Conservation (phyloP, 192 early-diverging fungal genomes). For the Podila verticillata region DNA sequence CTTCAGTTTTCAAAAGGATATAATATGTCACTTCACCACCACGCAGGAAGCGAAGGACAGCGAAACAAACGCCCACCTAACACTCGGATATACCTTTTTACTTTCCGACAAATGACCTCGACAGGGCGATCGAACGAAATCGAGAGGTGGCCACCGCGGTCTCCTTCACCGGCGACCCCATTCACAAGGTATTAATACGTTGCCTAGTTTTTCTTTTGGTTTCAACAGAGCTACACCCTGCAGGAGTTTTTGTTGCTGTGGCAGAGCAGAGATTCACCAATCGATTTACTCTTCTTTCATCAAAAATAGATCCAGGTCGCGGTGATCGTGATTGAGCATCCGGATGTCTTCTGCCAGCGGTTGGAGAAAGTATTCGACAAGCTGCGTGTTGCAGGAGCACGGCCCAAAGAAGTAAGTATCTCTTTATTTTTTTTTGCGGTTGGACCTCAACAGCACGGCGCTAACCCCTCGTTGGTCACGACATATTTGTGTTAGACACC, state of each 20-base stretch:
- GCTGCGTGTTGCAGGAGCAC: slow-evolving; percentile 22
- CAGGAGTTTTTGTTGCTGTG: neutral
- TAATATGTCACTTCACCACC: no score
- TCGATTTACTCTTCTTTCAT: neutral
- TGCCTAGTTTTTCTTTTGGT: neutral
- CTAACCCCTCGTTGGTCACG: no score
- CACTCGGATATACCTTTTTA: no score
- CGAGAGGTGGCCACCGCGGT: slow-evolving; percentile 45
- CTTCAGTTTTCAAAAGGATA: no score
- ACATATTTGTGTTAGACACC: slow-evolving; percentile 50
- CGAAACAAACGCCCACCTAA: neutral
- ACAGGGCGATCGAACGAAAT: slow-evolving; percentile 47
- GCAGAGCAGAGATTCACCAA: neutral
- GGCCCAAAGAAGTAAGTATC: slow-evolving; percentile 41
- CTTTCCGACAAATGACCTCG: neutral
- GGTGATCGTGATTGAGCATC: slow-evolving; percentile 32
- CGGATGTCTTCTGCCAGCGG: slow-evolving; percentile 30
- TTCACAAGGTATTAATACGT: slow-evolving; percentile 20
- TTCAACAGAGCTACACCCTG: neutral
- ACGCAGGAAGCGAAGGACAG: neutral
- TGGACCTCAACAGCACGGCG: no score
- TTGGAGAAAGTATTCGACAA: slow-evolving; percentile 42
- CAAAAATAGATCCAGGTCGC: slow-evolving; percentile 17
- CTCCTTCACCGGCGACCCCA: slow-evolving; percentile 44
- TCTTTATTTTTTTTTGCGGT: no score